Conservation (phyloP, 2,329 filamentous ascomycete genomes). For the Aspergillus ibericus region DNA sequence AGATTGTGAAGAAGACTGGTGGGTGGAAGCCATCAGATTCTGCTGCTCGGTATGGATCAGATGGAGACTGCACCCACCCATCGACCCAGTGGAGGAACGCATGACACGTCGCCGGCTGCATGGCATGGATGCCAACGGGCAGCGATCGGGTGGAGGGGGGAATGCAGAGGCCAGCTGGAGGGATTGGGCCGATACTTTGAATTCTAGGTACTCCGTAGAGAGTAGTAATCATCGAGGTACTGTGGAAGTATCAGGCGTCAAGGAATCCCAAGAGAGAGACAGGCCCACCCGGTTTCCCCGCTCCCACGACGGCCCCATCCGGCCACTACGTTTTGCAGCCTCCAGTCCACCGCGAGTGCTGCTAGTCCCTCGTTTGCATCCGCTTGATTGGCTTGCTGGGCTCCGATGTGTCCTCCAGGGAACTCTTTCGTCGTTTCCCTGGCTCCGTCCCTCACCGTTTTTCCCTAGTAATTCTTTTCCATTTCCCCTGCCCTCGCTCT, state of each 20-base stretch:
- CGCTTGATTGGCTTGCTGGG: constrained; percentile 16
- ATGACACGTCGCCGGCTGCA: constrained; percentile 19
- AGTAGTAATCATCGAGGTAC: too few relatives aligned
- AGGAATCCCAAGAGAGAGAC: neutral
- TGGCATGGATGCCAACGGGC: constrained; percentile 5
- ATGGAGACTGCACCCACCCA: neutral
- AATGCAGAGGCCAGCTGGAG: neutral
- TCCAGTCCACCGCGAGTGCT: neutral
- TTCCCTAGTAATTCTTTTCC: constrained; percentile 13
- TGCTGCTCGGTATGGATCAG: neutral
- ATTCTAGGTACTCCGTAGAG: too few relatives aligned
- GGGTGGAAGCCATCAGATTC: neutral
- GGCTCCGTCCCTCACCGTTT: constrained; percentile 17
- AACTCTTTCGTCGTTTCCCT: constrained; percentile 6
- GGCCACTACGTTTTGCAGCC: constrained; percentile 7
- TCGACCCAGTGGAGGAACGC: constrained; percentile 4
- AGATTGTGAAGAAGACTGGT: too few relatives aligned
- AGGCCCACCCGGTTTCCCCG: constrained; percentile 20
- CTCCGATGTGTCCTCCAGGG: constrained; percentile 11
- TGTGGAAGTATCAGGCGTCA: neutral
- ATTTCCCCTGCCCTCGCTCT: constrained; percentile 8
- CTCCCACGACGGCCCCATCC: constrained; percentile 20
- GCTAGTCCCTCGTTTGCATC: constrained; percentile 1
- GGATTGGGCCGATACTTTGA: neutral
- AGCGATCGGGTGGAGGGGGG: neutral